Conservation (phyloP, 176 grass and related monocot species). For the Miscanthus lutarioriparius region DNA sequence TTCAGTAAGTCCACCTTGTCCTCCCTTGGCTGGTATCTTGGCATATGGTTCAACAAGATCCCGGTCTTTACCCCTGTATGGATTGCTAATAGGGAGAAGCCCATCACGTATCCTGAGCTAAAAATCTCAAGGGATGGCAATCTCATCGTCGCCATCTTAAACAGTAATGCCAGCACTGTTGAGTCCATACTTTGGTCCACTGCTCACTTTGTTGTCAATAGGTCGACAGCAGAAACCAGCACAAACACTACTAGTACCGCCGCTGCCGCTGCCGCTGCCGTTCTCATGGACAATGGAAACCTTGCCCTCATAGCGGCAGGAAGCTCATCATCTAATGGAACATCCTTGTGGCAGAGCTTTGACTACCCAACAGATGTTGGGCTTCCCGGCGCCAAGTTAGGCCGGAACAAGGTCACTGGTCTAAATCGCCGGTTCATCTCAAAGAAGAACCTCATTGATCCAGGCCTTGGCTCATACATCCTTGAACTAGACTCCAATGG, state of each 20-base stretch:
- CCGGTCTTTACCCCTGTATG: not conserved
- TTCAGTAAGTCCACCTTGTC: not conserved
- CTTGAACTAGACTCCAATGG: too few relatives aligned
- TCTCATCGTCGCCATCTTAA: not conserved
- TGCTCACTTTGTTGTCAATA: not conserved
- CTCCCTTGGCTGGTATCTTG: not conserved
- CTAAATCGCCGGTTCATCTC: constrained; percentile 1
- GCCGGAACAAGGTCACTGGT: constrained; percentile 28
- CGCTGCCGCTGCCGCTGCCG: not conserved
- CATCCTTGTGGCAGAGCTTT: constrained; percentile 53
- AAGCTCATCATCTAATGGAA: not conserved
- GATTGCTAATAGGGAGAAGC: not conserved
- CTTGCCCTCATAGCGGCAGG: not conserved
- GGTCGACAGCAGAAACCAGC: not conserved
- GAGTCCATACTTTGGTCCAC: not conserved
- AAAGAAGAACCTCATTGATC: too few relatives aligned
- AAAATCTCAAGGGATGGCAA: not conserved
- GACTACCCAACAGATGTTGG: constrained; percentile 41
- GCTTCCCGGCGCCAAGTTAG: constrained; percentile 36
- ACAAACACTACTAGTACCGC: not conserved
- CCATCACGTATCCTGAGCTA: not conserved
- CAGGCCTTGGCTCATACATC: too few relatives aligned
- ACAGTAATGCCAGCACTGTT: too few relatives aligned
- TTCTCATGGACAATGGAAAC: not conserved
- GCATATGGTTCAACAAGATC: not conserved